Base-by-base conservation (phyloP, 208 protist species). In the Leishmania gerbilli region DNA sequence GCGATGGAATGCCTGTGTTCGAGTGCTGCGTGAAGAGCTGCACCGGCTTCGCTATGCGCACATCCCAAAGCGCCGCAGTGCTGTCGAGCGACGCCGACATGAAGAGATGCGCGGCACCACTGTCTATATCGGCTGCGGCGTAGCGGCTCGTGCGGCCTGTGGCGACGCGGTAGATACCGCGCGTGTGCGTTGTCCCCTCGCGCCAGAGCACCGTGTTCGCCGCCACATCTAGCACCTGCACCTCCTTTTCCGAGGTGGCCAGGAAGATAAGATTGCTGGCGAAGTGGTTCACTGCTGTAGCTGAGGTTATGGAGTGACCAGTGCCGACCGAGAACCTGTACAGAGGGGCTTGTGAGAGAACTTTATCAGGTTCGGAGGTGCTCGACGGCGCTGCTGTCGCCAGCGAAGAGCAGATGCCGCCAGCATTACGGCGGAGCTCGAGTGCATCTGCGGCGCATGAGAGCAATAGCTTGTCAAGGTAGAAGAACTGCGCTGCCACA, bases 251-350 rank as follows among this genome's bases (percentile, higher is more conserved):
- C 8, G 95, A 94, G 17, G 88, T 87, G 6, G 91, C 88, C 62
- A 92, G 77, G 17, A 97, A 79, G 17, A 96, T 78, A 19, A 97
- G 40, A 34, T 89, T 88, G 83, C 91, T 96, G 8, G 85, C 77
- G 68, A 97, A 96, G 74, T 95, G 87, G 74, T 97, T 97, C 24
- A 97, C 87, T 34, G 84, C 85, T 37, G 87, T 90, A 49, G 95
- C 84, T 9, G 88, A 81, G 5, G 87, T 88, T 49, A 97, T 90
- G 47, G 68, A 67, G 71, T 97, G 92, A 2, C 89, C 81, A 1
- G 40, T 82, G 9, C 75, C 77, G 13, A 87, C 80, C 21, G 83
- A 47, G 77, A 88, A 83, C 7, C 45, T 24, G 49, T 85, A 88
- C 9, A 91, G 62, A 2, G 90, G 88, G 19, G 83, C 82, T 53